Base-by-base conservation (phyloP, 1,284 basidiomycete genomes). In the Malassezia yamatoensis region DNA sequence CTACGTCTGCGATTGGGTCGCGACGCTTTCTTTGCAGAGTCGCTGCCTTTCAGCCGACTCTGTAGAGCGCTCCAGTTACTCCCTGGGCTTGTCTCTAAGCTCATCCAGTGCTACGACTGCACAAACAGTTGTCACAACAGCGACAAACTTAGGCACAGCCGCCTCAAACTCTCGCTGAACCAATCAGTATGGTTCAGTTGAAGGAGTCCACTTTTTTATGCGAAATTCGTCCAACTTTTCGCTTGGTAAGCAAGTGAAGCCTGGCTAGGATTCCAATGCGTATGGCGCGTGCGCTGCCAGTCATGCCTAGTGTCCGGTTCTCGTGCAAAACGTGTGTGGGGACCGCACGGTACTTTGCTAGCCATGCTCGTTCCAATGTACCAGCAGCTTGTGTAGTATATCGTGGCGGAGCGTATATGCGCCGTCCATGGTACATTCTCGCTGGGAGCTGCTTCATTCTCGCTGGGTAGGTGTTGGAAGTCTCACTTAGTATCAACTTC, bases 41-140 rank as follows among this genome's bases (percentile, higher is more conserved):
- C 41, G 49, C 42, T 10, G 39, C 49, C 8, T 44, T 39, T 32
- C 13, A 69, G 56, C 45, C 60, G 53, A 54, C 62, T 63, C 21
- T 64, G 62, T 3, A 72, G 60, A 13, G 65, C 60, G 37, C 65
- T 66, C 70, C 70, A 72, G 52, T 72, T 71, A 53, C 68, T 68
- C 0, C 70, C 67, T 11, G 54, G 43, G 15, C 24, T 38, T 11
- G 29, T 33, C 3, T 43, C 39, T 9, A 48, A 15, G 42, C 49
- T 41, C 54, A 51, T 56, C 13, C 41, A 12, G 16, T 24, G 20
- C 41, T 15, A 18, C 7, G 24, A 7, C 24, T 29, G 24, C 24
- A 29, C 24, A 29, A 29, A 29, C 24, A 7, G 7, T 29, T 29
- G 24, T 29, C 24, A 29, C 24, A 29, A 7, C 24, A 29, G 24